phyloP scores from a whole-genome alignment of 345 rosid species.

The Dimocarpus longan region DNA sequence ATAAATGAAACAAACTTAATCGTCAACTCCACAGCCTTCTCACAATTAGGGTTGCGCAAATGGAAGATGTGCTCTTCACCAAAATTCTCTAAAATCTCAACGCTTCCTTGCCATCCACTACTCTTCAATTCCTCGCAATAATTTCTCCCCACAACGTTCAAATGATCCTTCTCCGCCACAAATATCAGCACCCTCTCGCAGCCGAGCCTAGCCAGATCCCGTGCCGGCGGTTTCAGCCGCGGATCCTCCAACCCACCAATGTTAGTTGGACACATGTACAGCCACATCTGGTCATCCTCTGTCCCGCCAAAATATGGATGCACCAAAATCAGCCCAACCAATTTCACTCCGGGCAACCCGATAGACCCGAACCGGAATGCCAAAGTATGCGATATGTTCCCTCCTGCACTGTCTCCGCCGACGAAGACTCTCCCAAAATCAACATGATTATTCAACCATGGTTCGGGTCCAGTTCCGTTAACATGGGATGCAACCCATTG shows the following conservation, averaged over 20 bases:
- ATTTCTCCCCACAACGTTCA: constrained; percentile 16
- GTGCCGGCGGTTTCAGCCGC: constrained; percentile 37
- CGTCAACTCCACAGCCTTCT: constrained; percentile 27
- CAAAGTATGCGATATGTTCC: constrained; percentile 37
- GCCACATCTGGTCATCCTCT: constrained; percentile 45
- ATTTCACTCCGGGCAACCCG: constrained; percentile 25
- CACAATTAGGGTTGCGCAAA: constrained; percentile 12
- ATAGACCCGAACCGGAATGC: constrained; percentile 34
- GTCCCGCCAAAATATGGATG: constrained; percentile 55
- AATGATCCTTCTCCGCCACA: constrained; percentile 43
- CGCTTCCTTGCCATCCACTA: constrained; percentile 37
- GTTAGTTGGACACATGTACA: constrained; percentile 41
- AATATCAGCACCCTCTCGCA: constrained; percentile 39
- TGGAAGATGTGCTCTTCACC: constrained; percentile 42
- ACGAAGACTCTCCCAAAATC: constrained; percentile 32
- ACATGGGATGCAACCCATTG: constrained; percentile 45
- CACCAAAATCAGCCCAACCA: constrained; percentile 45
- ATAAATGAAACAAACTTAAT: constrained; percentile 26
- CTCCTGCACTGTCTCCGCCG: constrained; percentile 49
- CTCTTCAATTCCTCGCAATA: constrained; percentile 32
- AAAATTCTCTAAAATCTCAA: constrained; percentile 28
- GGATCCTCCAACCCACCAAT: constrained; percentile 41
- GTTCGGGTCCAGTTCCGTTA: constrained; percentile 34
- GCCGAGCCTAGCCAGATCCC: constrained; percentile 36
- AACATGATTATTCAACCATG: constrained; percentile 41